Conservation (phyloP, 208 protist genomes). For the Histomonas meleagridis region DNA sequence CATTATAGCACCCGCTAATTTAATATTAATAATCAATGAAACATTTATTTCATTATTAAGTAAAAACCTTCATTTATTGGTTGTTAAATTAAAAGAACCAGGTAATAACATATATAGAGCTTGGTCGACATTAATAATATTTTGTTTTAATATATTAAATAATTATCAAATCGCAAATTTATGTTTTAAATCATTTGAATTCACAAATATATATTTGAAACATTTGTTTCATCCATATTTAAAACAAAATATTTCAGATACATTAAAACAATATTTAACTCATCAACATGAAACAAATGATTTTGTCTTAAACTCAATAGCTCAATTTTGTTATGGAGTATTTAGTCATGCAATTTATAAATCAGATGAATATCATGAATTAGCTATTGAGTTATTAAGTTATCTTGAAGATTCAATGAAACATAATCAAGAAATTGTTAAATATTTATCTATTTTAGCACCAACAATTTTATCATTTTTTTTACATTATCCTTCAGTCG, state of each 20-base stretch:
- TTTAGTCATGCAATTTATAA: background rate
- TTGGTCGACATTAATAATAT: background rate
- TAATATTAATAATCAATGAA: background rate
- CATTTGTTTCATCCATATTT: background rate
- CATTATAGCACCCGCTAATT: background rate
- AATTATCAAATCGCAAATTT: background rate
- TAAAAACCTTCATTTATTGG: background rate
- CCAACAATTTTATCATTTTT: background rate
- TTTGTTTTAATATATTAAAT: background rate
- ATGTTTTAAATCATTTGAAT: background rate
- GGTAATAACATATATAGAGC: background rate
- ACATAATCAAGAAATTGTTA: background rate
- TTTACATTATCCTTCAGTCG: background rate
- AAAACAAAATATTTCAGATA: background rate
- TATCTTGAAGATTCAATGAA: background rate
- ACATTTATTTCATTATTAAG: background rate
- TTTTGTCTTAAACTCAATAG: background rate
- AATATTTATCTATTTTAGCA: background rate
- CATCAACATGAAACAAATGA: no score
- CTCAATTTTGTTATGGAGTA: background rate
- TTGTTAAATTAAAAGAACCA: background rate
- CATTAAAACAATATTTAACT: background rate
- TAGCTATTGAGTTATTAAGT: background rate
- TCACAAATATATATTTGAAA: background rate
- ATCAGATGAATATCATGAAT: background rate